Conservation (phyloP, 75 land plant genomes). For the Chamaecyparis obtusa region DNA sequence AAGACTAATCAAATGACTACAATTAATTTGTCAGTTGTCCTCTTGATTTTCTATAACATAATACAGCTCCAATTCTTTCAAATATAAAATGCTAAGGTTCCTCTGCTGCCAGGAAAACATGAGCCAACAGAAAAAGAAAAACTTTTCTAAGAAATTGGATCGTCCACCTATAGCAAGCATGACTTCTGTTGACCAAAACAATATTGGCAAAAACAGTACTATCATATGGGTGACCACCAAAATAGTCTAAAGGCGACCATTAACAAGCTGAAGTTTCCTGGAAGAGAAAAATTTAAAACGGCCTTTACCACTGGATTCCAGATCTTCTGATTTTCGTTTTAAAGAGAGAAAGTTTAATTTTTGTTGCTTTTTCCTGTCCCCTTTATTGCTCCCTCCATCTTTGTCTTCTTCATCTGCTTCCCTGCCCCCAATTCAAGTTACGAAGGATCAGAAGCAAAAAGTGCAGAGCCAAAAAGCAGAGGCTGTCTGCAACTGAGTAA, state of each 20-base stretch:
- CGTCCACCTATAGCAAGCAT: not conserved
- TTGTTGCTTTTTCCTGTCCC: constrained; percentile 41
- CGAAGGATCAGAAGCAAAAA: constrained; percentile 3
- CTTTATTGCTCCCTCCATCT: constrained; percentile 35
- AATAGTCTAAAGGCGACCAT: constrained; percentile 34
- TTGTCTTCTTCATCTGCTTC: constrained; percentile 77
- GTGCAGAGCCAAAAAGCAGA: constrained; percentile 5
- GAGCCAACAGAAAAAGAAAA: not conserved
- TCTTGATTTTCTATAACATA: not conserved
- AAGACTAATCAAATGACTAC: not conserved
- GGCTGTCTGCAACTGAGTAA: not conserved
- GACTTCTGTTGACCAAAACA: not conserved
- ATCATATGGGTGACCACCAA: not conserved
- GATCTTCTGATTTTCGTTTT: constrained; percentile 58
- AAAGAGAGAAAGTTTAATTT: constrained; percentile 36
- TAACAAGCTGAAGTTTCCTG: constrained; percentile 82
- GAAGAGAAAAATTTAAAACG: constrained; percentile 82
- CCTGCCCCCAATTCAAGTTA: constrained; percentile 38
- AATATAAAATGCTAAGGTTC: not conserved
- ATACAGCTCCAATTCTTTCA: not conserved
- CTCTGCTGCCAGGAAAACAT: not conserved
- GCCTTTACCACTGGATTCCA: constrained; percentile 80
- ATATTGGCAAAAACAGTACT: not conserved
- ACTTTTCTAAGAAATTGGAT: not conserved
- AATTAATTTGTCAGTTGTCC: not conserved